Base-by-base conservation (phyloP, 2,329 filamentous ascomycete species). In the Bipolaris victoriae region DNA sequence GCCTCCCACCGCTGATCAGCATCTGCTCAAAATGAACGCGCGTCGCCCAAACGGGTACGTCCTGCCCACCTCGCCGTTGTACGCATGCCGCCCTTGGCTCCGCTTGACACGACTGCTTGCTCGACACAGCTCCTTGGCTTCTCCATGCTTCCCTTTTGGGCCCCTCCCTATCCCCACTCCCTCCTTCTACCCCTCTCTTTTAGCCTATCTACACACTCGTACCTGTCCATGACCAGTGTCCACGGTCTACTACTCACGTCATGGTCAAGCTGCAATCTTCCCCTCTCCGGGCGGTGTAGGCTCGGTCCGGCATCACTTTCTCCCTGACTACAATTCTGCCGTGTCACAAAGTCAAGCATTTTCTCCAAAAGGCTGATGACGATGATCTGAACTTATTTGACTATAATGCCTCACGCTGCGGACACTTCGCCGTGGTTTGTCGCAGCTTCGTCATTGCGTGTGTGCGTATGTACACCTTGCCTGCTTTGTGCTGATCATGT, bases 401-500 rank as follows among this genome's bases (percentile, higher is more conserved):
- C 31, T 46, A 16, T 16, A 15, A 33, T 22, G 26, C 3, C 22
- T 39, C n/a, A n/a, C 20, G 35, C 15, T 9, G 10, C 5, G 16
- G 35, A 7, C 9, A 16, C 29, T 7, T 13, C 18, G 35, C 24
- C 7, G 7, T 39, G 46, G 5, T 15, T 45, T 15, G 15, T 55
- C 45, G 20, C 26, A 36, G 36, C 11, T 47, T 15, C 18, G 31
- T 10, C 16, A 46, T 16, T 47, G 48, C 22, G 50, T 60, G 57
- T 49, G 45, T 59, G 43, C 40, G 46, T 31, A 60, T 49, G 45
- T 59, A 52, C 45, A 52, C 24, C 4, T 41, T 45, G n/a, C 16
- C 22, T 41, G 16, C 20, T 45, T 36, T 16, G 36, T 37, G 37
- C 46, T 40, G 33, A 24, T 44, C 15, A 52, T 31, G 22, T 35